These are phyloP conservation scores for Hypoxylon sp. DNA, from an alignment of 2,329 filamentous ascomycete species.

Conservation along the genomic window DNA sequence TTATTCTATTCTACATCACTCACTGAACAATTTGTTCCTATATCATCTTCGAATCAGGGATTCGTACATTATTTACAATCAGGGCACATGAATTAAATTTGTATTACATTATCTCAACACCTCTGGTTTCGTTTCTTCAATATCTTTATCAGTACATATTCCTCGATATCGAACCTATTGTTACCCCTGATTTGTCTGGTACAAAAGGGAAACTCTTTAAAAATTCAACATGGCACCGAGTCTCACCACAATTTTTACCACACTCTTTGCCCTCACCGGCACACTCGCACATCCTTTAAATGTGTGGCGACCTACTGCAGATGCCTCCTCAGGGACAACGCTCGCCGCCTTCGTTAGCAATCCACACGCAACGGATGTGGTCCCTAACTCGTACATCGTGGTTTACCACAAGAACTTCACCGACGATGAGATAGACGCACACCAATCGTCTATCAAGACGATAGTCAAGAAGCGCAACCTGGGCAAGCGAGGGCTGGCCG, in stretches of 20 bases:
- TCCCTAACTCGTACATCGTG: conserved; percentile 74
- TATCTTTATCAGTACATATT: conserved; percentile 27
- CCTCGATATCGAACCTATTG: conserved; percentile 37
- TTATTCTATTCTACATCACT: conserved; percentile 26
- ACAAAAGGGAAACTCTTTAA: conserved; percentile 44
- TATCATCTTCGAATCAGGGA: conserved; percentile 36
- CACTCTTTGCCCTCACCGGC: conserved; percentile 50
- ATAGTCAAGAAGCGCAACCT: conserved; percentile 71
- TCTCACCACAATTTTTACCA: conserved; percentile 50
- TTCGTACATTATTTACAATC: conserved; percentile 23
- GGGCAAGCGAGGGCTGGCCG: conserved; percentile 64
- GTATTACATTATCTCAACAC: background rate
- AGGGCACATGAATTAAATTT: conserved; percentile 14
- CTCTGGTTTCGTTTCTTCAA: conserved; percentile 14
- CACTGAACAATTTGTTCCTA: conserved; percentile 22
- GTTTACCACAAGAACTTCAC: conserved; percentile 72
- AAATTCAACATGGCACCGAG: conserved; percentile 51
- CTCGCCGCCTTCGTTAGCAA: conserved; percentile 67
- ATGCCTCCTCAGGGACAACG: conserved; percentile 39
- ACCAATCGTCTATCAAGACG: conserved; percentile 64
- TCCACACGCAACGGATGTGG: conserved; percentile 62
- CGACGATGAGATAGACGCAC: conserved; percentile 64
- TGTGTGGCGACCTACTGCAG: conserved; percentile 44
- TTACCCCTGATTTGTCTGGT: conserved; percentile 47
- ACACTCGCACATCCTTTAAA: conserved; percentile 48